Evolutionary conservation across 768 basidiomycete species (phyloP).

Genomic region (Pleurotus ostreatus): DNA sequence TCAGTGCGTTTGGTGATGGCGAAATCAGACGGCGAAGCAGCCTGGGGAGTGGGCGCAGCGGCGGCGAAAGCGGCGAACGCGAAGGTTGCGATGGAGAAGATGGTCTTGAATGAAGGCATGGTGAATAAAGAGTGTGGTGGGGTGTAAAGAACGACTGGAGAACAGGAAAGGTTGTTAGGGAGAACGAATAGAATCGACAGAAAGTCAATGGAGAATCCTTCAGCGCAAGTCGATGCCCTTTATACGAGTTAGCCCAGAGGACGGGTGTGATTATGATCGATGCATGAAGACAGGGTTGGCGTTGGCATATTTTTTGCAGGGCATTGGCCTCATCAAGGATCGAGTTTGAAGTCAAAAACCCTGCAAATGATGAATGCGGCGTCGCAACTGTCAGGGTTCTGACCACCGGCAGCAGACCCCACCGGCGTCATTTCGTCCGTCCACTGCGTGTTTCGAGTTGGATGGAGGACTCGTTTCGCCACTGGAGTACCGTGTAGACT

Average conservation of each 20-base stretch:
- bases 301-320: not conserved
- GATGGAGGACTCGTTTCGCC: too few species aligned
- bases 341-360: not conserved
- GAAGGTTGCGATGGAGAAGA: constrained; percentile 18
- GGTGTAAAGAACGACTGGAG: constrained; percentile 2
- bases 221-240: too few species aligned
- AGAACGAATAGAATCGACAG: not conserved
- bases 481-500: too few species aligned
- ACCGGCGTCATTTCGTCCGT: not conserved
- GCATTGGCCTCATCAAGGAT: not conserved
- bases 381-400: not conserved
- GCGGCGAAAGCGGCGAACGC: constrained; percentile 17
- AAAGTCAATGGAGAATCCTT: not conserved
- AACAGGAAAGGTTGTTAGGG: not conserved
- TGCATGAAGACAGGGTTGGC: not conserved
- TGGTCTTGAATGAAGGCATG: constrained; percentile 21
- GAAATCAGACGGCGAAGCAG: not conserved
- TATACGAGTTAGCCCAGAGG: too few species aligned
- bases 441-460: too few species aligned
- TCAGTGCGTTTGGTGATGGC: not conserved
- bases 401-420: not conserved
- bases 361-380: not conserved
- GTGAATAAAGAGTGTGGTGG: constrained; percentile 13
- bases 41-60: constrained; percentile 10
- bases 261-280: not conserved